These are phyloP conservation scores for Picochlorum sp. DNA, from an alignment of 139 green algal species.

Conservation along the genomic window DNA sequence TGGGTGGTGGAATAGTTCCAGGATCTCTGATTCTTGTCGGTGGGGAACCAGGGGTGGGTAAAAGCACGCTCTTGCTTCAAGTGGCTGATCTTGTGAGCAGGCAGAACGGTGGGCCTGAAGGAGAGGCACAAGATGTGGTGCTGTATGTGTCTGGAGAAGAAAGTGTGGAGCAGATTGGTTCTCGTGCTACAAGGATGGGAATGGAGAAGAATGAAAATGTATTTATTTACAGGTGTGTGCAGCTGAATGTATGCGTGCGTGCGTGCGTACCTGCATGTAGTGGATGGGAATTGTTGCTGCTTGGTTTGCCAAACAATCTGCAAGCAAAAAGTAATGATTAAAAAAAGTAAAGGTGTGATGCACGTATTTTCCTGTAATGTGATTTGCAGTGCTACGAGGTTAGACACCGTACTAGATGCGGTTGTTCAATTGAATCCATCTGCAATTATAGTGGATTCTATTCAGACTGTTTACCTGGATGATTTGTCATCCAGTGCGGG, in stretches of 20 bases:
- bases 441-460: conserved; percentile 83
- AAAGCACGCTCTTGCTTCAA: conserved; percentile 91
- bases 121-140: conserved; percentile 18
- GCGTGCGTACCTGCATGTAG: background rate
- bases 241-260: background rate
- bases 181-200: conserved; percentile 56
- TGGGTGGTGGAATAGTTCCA: conserved; percentile 85
- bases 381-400: conserved; percentile 24
- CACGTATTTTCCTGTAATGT: too few relatives aligned
- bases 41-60: conserved; percentile 92
- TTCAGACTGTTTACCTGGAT: conserved; percentile 88
- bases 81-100: conserved; percentile 16
- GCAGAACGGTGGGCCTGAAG: background rate
- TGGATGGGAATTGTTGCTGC: too few relatives aligned
- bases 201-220: conserved; percentile 20
- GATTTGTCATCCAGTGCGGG: conserved; percentile 52
- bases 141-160: conserved; percentile 78
- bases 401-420: conserved; percentile 34
- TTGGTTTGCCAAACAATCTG: background rate
- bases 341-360: background rate
- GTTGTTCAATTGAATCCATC: conserved; percentile 10
- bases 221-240: conserved; percentile 21
- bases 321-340: background rate
- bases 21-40: conserved; percentile 82
- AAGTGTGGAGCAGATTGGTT: conserved; percentile 55